Base-by-base conservation (phyloP, 1,139 yeast species). In the Candida sanyaensis region DNA sequence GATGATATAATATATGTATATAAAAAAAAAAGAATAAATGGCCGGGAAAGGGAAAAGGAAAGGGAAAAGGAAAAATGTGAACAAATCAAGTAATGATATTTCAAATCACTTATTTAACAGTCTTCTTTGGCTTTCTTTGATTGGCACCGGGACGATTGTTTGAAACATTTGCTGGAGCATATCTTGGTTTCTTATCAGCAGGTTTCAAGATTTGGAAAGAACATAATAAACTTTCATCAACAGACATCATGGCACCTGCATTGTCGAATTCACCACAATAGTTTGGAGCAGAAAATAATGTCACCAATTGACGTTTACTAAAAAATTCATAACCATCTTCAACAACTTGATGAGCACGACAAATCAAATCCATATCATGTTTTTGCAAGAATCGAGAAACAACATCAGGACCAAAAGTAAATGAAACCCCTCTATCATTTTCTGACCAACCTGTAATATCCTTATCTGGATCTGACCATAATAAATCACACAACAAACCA, bases 221-320 rank as follows among this genome's bases (percentile, higher is more conserved):
- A 76, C 99, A 93, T 62, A 93, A 80, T 63, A 93, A 81, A 66
- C 93, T 86, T 69, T 92, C 97, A 68, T 93, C 98, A 48, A 93
- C 98, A 61, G 96, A 86, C 99, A 93, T 93, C 96, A 93, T 92
- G 34, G 98, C 98, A 60, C 98, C 99, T 8, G 97, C 97, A 67
- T 93, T 93, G 69, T 93, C 97, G 66, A 93, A 93, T 71, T 93
- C 98, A 57, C 98, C 98, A 80, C 98, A 93, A 68, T 93, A 93
- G 71, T 93, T 93, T 57, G 98, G 99, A 45, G 98, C 98, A 44
- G 95, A 85, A 65, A 93, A 93, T 56, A 93, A 77, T 21, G 99
- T 93, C 47, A 93, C 98, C 65, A 93, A 81, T 71, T 92, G 97
- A 62, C 98, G 86, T 70, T 92, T 92, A 52, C 93, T 84, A 70